A percentile compares a stretch with the other conserved stretches of the same genome.
phyloP scores from a whole-genome alignment of 202 grass and related monocot species.

The Saccharum hybrid region DNA sequence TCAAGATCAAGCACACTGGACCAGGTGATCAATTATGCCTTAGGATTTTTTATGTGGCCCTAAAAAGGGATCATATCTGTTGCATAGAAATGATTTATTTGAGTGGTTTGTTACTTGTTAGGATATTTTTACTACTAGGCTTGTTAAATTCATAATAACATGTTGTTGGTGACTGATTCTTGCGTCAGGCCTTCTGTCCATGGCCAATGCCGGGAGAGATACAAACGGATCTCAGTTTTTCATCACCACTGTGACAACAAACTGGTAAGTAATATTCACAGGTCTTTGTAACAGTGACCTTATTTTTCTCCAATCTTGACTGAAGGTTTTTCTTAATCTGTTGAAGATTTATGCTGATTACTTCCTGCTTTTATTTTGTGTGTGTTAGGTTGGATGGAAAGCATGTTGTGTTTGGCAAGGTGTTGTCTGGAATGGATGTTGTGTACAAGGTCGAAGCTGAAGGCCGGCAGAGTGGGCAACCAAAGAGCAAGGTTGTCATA shows the following conservation, averaged over 20 bases:
- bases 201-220: constrained; percentile 92
- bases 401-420: constrained; percentile 97
- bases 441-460: constrained; percentile 97
- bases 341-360: neutral
- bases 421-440: constrained; percentile 99
- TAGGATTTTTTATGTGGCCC: neutral
- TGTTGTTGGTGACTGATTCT: constrained; percentile 36
- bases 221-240: constrained; percentile 99
- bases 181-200: constrained; percentile 75
- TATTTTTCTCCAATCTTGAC: constrained; percentile 8
- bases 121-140: neutral
- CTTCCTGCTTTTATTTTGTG: neutral
- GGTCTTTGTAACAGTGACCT: neutral
- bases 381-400: constrained; percentile 90
- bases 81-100: neutral
- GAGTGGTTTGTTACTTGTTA: neutral
- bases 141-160: neutral
- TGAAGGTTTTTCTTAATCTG: neutral
- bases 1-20: constrained; percentile 98
- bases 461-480: constrained; percentile 75
- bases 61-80: neutral
- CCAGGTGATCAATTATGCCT: constrained; percentile 50
- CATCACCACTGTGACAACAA: constrained; percentile 96
- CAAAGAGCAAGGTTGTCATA: constrained; percentile 80
- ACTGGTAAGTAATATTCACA: constrained; percentile 75